Percentiles rank a stretch among this genome's conserved stretches.
Conservation (phyloP, 495 filamentous ascomycete species). For the Aspergillus biplanus region DNA sequence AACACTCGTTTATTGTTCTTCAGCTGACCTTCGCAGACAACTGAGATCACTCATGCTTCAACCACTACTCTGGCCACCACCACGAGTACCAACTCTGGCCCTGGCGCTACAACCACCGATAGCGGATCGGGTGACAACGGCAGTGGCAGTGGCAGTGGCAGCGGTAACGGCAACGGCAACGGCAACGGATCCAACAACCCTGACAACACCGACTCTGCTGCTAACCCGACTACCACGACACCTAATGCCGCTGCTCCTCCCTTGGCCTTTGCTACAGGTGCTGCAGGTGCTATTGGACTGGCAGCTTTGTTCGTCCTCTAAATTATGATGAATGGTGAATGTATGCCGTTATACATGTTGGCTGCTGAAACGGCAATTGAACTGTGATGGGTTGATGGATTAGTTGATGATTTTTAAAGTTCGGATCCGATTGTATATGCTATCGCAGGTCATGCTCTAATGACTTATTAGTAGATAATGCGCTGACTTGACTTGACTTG, state of each 20-base stretch:
- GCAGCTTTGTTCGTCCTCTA: slow-evolving; percentile 49
- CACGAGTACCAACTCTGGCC: slow-evolving; percentile 12
- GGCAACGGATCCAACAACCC: slow-evolving; percentile 23
- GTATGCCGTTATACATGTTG: not conserved
- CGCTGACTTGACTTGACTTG: not conserved
- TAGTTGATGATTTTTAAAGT: not conserved
- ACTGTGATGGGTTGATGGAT: not conserved
- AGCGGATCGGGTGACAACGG: not conserved
- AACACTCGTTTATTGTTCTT: slow-evolving; percentile 5
- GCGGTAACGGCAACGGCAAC: too few species aligned
- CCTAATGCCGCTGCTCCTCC: slow-evolving; percentile 37
- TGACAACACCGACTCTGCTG: slow-evolving; percentile 20
- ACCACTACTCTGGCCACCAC: slow-evolving; percentile 17
- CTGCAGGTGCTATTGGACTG: slow-evolving; percentile 42
- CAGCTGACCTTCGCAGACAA: slow-evolving; percentile 16
- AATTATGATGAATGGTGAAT: slow-evolving; percentile 13
- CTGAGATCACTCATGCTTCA: slow-evolving; percentile 5
- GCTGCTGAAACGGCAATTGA: not conserved
- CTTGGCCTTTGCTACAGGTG: slow-evolving; percentile 40
- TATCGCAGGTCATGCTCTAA: not conserved
- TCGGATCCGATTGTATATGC: slow-evolving; percentile 4
- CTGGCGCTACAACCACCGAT: slow-evolving; percentile 8
- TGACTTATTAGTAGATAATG: slow-evolving; percentile 9
- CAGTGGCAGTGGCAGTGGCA: too few species aligned
- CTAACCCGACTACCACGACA: slow-evolving; percentile 14